Percentiles rank a stretch among this genome's conserved stretches.
These are phyloP conservation scores for Rhizopogon rudus DNA, from an alignment of 768 basidiomycete genomes.

Conservation along the genomic window DNA sequence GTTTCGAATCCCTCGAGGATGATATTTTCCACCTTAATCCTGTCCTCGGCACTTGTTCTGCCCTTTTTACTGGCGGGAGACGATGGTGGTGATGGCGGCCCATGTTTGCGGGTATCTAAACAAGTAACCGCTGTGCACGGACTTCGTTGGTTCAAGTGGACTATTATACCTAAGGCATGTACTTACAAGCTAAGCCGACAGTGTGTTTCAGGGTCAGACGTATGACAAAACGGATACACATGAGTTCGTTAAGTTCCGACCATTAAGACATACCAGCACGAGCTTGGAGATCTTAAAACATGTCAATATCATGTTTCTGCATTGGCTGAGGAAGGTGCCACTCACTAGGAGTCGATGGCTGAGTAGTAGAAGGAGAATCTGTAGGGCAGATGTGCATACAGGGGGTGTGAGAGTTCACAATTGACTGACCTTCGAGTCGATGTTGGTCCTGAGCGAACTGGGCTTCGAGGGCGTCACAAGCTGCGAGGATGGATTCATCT, in stretches of 20 bases:
- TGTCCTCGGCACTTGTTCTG: slow-evolving; percentile 33
- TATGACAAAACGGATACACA: background rate
- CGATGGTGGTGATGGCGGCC: slow-evolving; percentile 1
- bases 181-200: background rate
- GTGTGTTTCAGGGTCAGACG: background rate
- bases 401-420: background rate
- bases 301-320: background rate
- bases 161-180: background rate
- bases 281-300: background rate
- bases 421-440: background rate
- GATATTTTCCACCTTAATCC: slow-evolving; percentile 3
- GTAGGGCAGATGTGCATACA: background rate
- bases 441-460: background rate
- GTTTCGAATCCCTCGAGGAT: slow-evolving; percentile 50
- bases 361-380: background rate
- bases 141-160: background rate
- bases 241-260: background rate
- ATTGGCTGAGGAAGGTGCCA: background rate
- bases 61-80: slow-evolving; percentile 34
- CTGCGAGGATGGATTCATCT: background rate
- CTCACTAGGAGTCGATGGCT: background rate
- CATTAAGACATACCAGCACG: background rate
- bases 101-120: slow-evolving; percentile 2
- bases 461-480: background rate
- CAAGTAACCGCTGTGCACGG: background rate